phyloP scores from a whole-genome alignment of 176 grass and related monocot species.

The Canna indica region DNA sequence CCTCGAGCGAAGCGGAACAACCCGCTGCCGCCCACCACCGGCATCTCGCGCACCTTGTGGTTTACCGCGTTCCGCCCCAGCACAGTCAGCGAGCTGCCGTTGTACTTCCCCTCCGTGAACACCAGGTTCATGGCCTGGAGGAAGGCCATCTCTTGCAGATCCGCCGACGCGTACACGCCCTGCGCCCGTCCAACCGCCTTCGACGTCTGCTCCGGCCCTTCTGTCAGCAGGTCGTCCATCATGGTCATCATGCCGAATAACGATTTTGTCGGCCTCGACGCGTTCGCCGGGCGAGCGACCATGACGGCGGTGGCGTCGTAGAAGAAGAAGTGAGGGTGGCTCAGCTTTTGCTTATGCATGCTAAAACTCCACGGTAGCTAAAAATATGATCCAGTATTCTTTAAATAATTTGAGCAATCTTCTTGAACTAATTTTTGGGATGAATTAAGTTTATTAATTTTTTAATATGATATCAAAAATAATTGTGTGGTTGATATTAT shows the following conservation, averaged over 20 bases:
- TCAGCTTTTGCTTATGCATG: no score
- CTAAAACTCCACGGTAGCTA: no score
- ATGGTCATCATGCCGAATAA: neutral
- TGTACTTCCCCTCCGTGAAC: neutral
- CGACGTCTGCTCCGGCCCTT: constrained; percentile 1
- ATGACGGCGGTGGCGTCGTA: neutral
- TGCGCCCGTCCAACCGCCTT: constrained; percentile 12
- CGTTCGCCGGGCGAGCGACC: neutral
- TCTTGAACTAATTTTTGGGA: no score
- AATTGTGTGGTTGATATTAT: no score
- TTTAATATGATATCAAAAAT: no score
- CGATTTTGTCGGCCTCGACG: no score
- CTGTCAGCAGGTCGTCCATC: constrained; percentile 7
- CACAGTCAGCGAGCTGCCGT: constrained; percentile 1
- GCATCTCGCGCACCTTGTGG: constrained; percentile 6
- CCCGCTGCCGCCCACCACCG: constrained; percentile 8
- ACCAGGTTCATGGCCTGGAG: constrained; percentile 1
- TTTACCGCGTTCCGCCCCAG: neutral
- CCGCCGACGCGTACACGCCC: neutral
- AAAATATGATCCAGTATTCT: no score
- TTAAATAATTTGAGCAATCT: no score
- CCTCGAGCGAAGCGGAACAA: constrained; percentile 4
- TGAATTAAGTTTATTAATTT: no score
- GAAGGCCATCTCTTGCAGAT: neutral
- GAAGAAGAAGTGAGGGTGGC: constrained; percentile 17